phyloP scores from a whole-genome alignment of 805 yeast species.

The Ogataea salicorniae region DNA sequence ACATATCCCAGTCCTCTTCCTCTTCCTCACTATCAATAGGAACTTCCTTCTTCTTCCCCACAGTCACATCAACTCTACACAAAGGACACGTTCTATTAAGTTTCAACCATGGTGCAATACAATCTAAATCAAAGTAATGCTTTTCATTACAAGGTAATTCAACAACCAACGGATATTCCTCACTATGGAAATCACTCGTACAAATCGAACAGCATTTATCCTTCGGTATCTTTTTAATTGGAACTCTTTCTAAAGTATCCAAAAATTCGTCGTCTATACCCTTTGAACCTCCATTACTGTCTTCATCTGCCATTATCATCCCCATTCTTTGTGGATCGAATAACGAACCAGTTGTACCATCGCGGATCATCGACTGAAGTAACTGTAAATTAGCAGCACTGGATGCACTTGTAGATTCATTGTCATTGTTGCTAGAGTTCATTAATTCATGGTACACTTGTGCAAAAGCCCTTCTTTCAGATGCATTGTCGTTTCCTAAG shows the following conservation, averaged over 20 bases:
- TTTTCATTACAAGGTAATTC: constrained; percentile 59
- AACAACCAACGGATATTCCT: constrained; percentile 75
- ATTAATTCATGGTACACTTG: background rate
- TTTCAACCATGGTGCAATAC: constrained; percentile 85
- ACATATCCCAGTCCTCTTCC: constrained; percentile 76
- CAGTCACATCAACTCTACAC: constrained; percentile 69
- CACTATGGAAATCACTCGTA: constrained; percentile 64
- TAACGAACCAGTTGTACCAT: background rate
- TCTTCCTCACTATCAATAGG: constrained; percentile 49
- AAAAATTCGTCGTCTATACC: constrained; percentile 69
- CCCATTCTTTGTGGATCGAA: constrained; percentile 8
- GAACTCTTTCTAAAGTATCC: constrained; percentile 71
- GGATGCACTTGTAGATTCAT: background rate
- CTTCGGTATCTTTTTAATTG: constrained; percentile 33
- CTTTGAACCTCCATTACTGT: constrained; percentile 1
- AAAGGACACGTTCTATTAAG: constrained; percentile 76
- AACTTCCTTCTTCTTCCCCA: constrained; percentile 36
- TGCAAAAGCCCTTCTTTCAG: background rate
- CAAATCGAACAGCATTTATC: constrained; percentile 82
- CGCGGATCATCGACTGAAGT: constrained; percentile 5
- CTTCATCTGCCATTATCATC: background rate
- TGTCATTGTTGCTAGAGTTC: background rate
- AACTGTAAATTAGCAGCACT: background rate
- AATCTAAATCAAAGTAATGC: constrained; percentile 83
- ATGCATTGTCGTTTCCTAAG: background rate